Percentiles rank a stretch among this genome's conserved stretches.
Evolutionary conservation across 371 early-diverging fungal species (phyloP).

Genomic region (Choanephora cucurbitarum): DNA sequence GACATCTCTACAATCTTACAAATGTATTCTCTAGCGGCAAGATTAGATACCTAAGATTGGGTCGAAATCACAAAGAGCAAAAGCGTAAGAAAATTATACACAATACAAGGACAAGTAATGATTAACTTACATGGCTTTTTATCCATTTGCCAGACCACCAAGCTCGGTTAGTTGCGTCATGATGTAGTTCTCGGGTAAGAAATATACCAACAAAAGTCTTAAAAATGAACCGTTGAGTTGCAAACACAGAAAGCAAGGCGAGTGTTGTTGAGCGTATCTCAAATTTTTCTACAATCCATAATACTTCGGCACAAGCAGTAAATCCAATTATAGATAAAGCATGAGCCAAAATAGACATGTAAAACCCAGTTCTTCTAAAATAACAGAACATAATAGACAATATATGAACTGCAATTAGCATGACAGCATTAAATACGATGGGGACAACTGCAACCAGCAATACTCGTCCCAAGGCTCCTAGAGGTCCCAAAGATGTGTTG

Average conservation of each 20-base stretch:
- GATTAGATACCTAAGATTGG: conserved; percentile 14
- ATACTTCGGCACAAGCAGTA: conserved; percentile 58
- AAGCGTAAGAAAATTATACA: neutral
- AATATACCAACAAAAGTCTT: conserved; percentile 69
- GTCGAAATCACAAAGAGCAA: neutral
- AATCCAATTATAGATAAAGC: conserved; percentile 61
- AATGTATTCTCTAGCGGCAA: conserved; percentile 76
- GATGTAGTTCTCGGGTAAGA: conserved; percentile 78
- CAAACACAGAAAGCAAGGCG: conserved; percentile 66
- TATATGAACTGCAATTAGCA: conserved; percentile 67
- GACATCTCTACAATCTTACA: conserved; percentile 90
- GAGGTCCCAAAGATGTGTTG: conserved; percentile 19
- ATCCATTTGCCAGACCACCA: conserved; percentile 92
- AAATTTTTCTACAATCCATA: conserved; percentile 75
- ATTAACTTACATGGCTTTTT: conserved; percentile 35
- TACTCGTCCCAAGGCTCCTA: conserved; percentile 47
- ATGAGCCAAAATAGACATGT: conserved; percentile 70
- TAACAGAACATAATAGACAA: conserved; percentile 59
- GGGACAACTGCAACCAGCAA: conserved; percentile 68
- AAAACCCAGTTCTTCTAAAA: conserved; percentile 63
- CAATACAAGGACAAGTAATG: no score
- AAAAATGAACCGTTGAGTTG: conserved; percentile 73
- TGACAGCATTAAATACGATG: conserved; percentile 65
- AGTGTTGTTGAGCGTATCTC: conserved; percentile 60
- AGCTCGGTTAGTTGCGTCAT: conserved; percentile 80